phyloP scores from a whole-genome alignment of 345 rosid genomes.

The Jatropha curcas region DNA sequence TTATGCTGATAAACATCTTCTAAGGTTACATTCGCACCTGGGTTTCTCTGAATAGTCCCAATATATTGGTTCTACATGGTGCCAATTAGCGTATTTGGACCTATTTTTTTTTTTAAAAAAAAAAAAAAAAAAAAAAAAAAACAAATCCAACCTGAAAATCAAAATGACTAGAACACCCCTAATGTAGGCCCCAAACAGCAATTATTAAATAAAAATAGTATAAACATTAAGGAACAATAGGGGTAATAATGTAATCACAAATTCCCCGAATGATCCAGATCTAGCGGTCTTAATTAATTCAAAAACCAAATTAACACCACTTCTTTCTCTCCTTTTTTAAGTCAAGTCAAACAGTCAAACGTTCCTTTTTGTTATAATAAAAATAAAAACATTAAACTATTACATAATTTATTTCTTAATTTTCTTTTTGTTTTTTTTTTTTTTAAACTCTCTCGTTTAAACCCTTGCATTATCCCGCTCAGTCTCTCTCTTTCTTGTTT shows the following conservation, averaged over 20 bases:
- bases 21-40: no score
- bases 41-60: no score
- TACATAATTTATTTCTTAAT: background rate
- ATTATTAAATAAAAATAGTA: no score
- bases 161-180: background rate
- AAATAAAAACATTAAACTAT: background rate
- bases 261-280: background rate
- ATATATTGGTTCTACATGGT: no score
- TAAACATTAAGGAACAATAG: no score
- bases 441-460: constrained; percentile 1
- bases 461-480: constrained; percentile 20
- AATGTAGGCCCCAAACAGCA: no score
- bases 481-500: background rate
- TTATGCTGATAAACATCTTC: no score
- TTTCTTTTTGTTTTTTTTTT: background rate
- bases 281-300: background rate
- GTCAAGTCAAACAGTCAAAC: constrained; percentile 14
- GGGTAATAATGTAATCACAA: background rate
- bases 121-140: no score
- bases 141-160: no score
- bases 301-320: background rate
- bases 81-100: no score
- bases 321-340: background rate
- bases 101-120: no score
- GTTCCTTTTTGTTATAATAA: background rate